Percentiles rank a stretch among this genome's conserved stretches.
These are phyloP conservation scores for Calonectria multiphialidica DNA, from an alignment of 2,329 filamentous ascomycete species.

Conservation along the genomic window DNA sequence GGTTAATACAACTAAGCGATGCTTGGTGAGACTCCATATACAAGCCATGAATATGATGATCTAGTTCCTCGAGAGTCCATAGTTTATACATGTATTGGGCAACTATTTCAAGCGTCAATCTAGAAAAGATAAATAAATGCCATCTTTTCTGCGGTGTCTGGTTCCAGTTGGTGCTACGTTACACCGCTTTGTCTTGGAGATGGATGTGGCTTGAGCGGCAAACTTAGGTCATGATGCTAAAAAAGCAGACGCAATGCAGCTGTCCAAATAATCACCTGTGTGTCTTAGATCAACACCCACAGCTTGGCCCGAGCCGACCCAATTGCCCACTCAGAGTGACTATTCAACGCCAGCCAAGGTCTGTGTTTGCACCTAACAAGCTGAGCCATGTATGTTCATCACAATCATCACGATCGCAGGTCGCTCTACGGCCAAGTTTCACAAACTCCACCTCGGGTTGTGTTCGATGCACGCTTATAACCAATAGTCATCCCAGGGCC, in stretches of 20 bases:
- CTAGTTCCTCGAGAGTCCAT: too few relatives aligned
- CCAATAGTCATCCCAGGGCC: background rate
- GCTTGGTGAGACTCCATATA: too few relatives aligned
- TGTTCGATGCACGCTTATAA: background rate
- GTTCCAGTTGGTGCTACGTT: background rate
- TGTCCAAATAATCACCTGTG: background rate
- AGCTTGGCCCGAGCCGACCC: background rate
- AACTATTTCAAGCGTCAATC: too few relatives aligned
- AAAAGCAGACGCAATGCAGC: background rate
- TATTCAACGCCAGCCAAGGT: background rate
- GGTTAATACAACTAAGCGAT: background rate
- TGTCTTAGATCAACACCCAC: conserved; percentile 6
- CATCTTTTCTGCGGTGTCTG: too few relatives aligned
- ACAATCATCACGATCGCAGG: background rate
- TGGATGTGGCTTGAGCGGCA: background rate
- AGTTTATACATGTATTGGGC: too few relatives aligned
- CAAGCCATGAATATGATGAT: too few relatives aligned
- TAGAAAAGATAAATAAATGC: too few relatives aligned
- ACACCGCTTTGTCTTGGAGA: background rate
- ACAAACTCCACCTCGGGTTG: background rate
- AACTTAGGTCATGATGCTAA: background rate
- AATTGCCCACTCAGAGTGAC: background rate
- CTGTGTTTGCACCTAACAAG: background rate
- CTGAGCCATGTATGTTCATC: background rate
- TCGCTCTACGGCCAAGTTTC: conserved; percentile 6